These are phyloP conservation scores for Biancaea sappan DNA, from an alignment of 306 rosid species.

Conservation along the genomic window DNA sequence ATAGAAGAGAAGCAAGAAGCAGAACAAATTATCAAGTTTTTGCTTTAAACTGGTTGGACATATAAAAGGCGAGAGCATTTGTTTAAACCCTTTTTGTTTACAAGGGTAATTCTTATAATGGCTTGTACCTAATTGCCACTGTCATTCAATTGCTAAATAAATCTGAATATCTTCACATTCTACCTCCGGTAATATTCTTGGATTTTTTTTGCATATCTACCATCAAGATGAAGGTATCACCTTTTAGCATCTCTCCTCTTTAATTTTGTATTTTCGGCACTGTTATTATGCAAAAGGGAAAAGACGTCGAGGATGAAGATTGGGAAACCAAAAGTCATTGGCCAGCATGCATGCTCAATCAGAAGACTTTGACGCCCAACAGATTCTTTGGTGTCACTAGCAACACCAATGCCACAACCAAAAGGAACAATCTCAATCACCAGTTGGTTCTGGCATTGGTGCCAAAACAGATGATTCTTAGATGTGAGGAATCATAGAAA, in stretches of 20 bases:
- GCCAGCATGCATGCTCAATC: background rate
- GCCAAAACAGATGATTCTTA: slow-evolving; percentile 11
- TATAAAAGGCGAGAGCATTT: background rate
- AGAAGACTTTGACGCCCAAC: background rate
- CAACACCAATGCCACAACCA: background rate
- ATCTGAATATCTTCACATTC: background rate
- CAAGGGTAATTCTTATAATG: background rate
- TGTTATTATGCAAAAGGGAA: background rate
- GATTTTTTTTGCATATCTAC: background rate
- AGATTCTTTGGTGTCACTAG: background rate
- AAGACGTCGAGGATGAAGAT: background rate
- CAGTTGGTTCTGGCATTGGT: background rate
- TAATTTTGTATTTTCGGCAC: background rate
- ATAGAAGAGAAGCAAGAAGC: background rate
- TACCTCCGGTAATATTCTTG: background rate
- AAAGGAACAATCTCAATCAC: background rate
- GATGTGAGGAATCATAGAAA: background rate
- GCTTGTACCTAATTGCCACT: background rate
- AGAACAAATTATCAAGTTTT: background rate
- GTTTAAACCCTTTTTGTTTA: background rate
- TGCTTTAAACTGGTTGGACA: background rate
- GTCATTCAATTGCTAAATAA: background rate
- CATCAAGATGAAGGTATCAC: too few species aligned
- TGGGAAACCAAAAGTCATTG: background rate
- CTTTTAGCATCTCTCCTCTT: background rate